Conservation (phyloP, 2,329 filamentous ascomycete species). For the Rachicladosporium sp. region DNA sequence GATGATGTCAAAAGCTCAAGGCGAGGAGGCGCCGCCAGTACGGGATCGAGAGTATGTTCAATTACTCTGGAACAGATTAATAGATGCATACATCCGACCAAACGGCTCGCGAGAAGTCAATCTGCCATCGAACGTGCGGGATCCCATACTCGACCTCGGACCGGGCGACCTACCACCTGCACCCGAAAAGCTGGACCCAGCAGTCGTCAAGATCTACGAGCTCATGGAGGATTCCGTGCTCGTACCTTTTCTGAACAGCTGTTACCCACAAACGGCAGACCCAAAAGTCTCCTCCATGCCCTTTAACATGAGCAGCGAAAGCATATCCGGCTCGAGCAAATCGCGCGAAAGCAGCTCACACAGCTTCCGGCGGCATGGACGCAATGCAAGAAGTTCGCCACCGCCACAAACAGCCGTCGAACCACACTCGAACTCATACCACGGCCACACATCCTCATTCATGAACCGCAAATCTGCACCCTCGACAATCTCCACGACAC, state of each 20-base stretch:
- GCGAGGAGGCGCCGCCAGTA: constrained; percentile 36
- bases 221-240: constrained; percentile 96
- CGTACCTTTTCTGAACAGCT: constrained; percentile 74
- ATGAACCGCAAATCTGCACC: constrained; percentile 23
- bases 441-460: constrained; percentile 5
- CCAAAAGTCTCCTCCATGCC: constrained; percentile 28
- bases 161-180: constrained; percentile 51
- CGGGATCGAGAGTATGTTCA: constrained; percentile 57
- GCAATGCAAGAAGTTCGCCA: constrained; percentile 21
- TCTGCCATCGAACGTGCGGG: constrained; percentile 71
- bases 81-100: constrained; percentile 80
- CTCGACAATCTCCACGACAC: constrained; percentile 18
- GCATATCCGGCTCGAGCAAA: constrained; percentile 6
- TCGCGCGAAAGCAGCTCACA: constrained; percentile 5
- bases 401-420: constrained; percentile 19
- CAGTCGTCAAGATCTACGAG: constrained; percentile 81
- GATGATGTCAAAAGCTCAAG: constrained; percentile 39
- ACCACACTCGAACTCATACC: constrained; percentile 17
- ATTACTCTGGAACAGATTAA: constrained; percentile 73
- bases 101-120: constrained; percentile 83
- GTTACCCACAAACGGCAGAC: constrained; percentile 37
- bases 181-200: constrained; percentile 66
- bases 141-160: constrained; percentile 57
- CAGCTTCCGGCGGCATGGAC: constrained; percentile 7
- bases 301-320: constrained; percentile 28